Evolutionary conservation across 148 eudicot genomes (phyloP), one percentile per base, ranked within the genome.

Genomic region (Vaccinium darrowii): DNA sequence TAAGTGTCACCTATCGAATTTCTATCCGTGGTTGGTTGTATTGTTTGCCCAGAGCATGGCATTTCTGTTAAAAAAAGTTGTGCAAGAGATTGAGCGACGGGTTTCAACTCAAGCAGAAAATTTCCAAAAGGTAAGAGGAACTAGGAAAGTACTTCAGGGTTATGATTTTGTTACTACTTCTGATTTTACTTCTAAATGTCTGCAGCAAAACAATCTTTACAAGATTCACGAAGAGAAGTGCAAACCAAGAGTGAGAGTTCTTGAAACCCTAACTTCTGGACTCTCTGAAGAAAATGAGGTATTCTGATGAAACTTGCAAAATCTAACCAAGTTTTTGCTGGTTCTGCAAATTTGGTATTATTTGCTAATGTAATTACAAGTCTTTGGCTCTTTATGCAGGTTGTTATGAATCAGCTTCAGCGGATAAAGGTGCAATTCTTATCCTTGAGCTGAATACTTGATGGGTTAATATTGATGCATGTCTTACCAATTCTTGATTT

Each of bases 201-300:
- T 87, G 87, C 94, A 95, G 99, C 98, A 97, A 92, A 97, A 89
- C 79, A 88, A 82, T 89, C 80, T 93, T 75, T 90, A 84, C 89
- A 95, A 91, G 92, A 88, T 88, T 62, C 96, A 95, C 83, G 98
- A 95, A 84, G 95, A 91, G 62, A 93, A 91, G 90, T 95, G 92
- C 82, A 94, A 90, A 82, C 91, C 92, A 83, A 92, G 87, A 89
- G 84, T 94, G 50, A 92, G 86, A 89, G 95, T 90, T 84, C 94
- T 97, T 19, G 96, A 95, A 89, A 92, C 95, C 56, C 98, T 97
- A 84, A 94, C 96, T 53, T 88, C 84, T 75, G 99, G 98, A 67
- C 86, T 95, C 56, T 88, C 93, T 65, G 98, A 91, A 87, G 99
- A 97, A 91, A 91, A 89, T 85, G 93, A 95, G 98, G 99, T 97